Conservation (phyloP, 768 basidiomycete genomes). For the Boletus reticulatus region DNA sequence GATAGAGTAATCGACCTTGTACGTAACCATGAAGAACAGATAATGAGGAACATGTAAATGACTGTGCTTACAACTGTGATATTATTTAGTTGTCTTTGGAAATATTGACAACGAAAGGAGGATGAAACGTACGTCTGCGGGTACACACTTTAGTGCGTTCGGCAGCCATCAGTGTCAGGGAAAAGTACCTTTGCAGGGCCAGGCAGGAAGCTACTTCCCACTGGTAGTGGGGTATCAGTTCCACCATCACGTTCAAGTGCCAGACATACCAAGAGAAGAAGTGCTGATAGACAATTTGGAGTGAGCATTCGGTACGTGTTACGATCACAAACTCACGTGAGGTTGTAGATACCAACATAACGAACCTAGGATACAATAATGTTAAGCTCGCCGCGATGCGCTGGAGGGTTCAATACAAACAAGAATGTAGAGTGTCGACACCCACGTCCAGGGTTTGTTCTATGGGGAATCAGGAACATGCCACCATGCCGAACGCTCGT, state of each 20-base stretch:
- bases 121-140: conserved; percentile 1
- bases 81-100: background rate
- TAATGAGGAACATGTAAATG: background rate
- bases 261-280: no score
- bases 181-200: background rate
- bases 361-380: background rate
- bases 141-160: background rate
- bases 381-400: background rate
- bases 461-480: background rate
- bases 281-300: no score
- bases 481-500: no score
- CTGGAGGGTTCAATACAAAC: background rate
- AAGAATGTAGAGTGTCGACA: conserved; percentile 1
- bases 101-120: background rate
- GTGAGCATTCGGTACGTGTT: no score
- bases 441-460: conserved; percentile 4
- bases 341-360: background rate
- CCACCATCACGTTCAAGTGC: no score
- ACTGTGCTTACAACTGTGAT: background rate
- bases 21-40: no score
- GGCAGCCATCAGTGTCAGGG: no score
- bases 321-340: background rate
- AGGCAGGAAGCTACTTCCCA: background rate
- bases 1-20: background rate
- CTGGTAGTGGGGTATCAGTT: no score